These are phyloP conservation scores for Spatholobus suberectus DNA, from an alignment of 306 rosid genomes.

Conservation along the genomic window DNA sequence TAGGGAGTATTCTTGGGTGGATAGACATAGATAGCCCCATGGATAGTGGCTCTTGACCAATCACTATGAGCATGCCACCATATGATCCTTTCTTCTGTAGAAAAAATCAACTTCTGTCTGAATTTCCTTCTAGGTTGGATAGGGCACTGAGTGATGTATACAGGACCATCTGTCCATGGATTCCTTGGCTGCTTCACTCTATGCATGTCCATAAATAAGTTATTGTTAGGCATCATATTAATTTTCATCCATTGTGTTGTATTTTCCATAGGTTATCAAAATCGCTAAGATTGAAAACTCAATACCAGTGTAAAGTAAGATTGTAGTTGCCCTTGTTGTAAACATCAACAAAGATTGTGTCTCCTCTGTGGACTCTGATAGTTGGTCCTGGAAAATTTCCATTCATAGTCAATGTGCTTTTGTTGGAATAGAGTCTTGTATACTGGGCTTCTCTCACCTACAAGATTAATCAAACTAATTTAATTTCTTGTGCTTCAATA, in stretches of 20 bases:
- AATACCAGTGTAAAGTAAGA: constrained; percentile 64
- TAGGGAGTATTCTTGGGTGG: constrained; percentile 43
- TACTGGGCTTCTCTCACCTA: constrained; percentile 45
- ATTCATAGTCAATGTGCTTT: constrained; percentile 59
- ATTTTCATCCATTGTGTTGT: not conserved
- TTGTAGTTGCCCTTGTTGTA: constrained; percentile 42
- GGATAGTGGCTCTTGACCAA: constrained; percentile 59
- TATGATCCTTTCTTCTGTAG: constrained; percentile 55
- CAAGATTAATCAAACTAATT: not conserved
- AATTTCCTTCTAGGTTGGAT: constrained; percentile 52
- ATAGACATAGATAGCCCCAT: constrained; percentile 55
- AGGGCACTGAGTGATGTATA: constrained; percentile 61
- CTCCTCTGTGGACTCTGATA: constrained; percentile 46
- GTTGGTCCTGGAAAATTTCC: constrained; percentile 63
- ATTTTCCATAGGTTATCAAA: not conserved
- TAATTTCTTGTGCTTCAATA: not conserved
- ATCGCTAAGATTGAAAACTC: not conserved
- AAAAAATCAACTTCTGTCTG: constrained; percentile 50
- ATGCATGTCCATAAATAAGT: constrained; percentile 44
- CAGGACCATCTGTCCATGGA: constrained; percentile 63
- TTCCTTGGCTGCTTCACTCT: constrained; percentile 55
- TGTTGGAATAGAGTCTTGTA: constrained; percentile 52
- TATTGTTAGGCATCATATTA: not conserved
- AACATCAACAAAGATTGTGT: constrained; percentile 50
- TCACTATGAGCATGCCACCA: constrained; percentile 76